Conservation (phyloP, 495 filamentous ascomycete genomes). For the Penicillium macrosclerotiorum region DNA sequence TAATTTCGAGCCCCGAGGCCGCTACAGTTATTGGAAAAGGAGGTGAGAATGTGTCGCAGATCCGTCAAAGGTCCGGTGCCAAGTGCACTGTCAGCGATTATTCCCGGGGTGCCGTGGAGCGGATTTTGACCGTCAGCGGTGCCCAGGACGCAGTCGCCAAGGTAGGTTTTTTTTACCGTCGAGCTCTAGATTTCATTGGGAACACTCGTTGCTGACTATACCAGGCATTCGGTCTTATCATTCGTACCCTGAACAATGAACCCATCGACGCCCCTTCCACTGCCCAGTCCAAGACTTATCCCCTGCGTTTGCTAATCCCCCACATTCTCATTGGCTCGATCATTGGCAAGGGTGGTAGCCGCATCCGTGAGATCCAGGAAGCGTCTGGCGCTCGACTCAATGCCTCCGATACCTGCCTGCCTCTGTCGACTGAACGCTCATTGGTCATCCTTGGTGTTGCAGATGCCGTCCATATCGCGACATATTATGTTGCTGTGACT, state of each 20-base stretch:
- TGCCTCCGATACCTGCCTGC: constrained; percentile 90
- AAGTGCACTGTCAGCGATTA: constrained; percentile 99
- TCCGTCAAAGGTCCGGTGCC: constrained; percentile 84
- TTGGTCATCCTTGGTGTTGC: constrained; percentile 91
- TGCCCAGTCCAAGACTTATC: constrained; percentile 93
- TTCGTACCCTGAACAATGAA: constrained; percentile 96
- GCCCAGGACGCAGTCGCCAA: constrained; percentile 95
- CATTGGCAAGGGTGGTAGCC: constrained; percentile 91
- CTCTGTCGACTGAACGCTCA: constrained; percentile 90
- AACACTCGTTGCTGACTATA: constrained; percentile 15
- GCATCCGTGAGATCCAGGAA: constrained; percentile 98
- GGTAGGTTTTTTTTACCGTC: constrained; percentile 51
- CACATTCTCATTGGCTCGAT: constrained; percentile 98
- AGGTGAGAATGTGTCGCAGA: constrained; percentile 95
- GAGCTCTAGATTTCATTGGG: background rate
- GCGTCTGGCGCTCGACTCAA: constrained; percentile 95
- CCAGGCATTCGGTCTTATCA: constrained; percentile 96
- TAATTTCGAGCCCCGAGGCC: constrained; percentile 94
- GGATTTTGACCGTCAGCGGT: constrained; percentile 95
- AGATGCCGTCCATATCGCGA: constrained; percentile 96
- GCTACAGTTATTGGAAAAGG: constrained; percentile 98
- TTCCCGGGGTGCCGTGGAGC: constrained; percentile 90
- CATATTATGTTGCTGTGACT: constrained; percentile 96
- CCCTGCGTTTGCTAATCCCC: constrained; percentile 89
- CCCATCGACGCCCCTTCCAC: constrained; percentile 81